Evolutionary conservation across 192 early-diverging fungal genomes (phyloP).

Genomic region (Ambispora gerdemannii): DNA sequence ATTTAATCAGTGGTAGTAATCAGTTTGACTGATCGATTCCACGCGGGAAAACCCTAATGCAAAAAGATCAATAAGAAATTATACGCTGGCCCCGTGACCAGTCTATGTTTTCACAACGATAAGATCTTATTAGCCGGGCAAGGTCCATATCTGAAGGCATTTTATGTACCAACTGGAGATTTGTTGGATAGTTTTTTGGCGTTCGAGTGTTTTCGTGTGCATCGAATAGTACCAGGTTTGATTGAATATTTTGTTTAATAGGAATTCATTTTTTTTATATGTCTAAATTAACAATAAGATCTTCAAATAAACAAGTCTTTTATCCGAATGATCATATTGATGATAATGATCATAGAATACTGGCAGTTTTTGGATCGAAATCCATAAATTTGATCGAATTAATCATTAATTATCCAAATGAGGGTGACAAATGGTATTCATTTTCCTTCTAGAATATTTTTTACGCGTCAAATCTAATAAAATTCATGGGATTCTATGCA

Average conservation of each 20-base stretch:
- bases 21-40: too few species aligned
- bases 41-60: too few species aligned
- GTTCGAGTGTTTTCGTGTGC: conserved; percentile 44
- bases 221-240: conserved; percentile 53
- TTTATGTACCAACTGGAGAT: conserved; percentile 42
- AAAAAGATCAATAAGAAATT: too few species aligned
- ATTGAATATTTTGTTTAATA: too few species aligned
- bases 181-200: conserved; percentile 38
- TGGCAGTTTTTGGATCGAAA: conserved; percentile 53
- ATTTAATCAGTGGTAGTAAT: too few species aligned
- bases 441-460: neutral
- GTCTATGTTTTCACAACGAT: conserved; percentile 46
- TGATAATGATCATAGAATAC: conserved; percentile 8
- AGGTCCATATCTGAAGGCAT: conserved; percentile 55
- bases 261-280: too few species aligned
- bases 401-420: neutral
- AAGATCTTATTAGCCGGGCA: conserved; percentile 50
- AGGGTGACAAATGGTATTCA: neutral
- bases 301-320: too few species aligned
- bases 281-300: too few species aligned
- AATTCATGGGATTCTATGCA: too few species aligned
- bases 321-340: too few species aligned
- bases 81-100: conserved; percentile 43
- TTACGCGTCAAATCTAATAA: neutral
- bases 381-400: conserved; percentile 36